A percentile compares a stretch with the other conserved stretches of the same genome.
phyloP scores from a whole-genome alignment of 2,329 filamentous ascomycete genomes.

The Arachnomyces sp. region DNA sequence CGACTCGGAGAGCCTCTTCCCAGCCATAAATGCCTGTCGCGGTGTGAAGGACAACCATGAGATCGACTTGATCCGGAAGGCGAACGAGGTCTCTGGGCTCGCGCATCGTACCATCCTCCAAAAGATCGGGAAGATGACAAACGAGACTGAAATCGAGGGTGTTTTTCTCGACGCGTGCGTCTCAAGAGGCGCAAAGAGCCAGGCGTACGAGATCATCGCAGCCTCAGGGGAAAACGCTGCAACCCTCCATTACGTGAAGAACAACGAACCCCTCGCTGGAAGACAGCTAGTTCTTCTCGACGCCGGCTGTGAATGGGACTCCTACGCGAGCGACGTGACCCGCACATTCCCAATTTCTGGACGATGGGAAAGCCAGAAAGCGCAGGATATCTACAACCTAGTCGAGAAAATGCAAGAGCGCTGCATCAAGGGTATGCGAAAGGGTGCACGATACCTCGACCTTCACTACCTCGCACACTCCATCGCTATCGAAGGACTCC shows the following conservation, averaged over 20 bases:
- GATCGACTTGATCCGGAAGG: conserved; percentile 62
- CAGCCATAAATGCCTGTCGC: conserved; percentile 58
- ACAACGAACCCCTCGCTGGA: conserved; percentile 58
- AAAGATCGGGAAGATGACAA: conserved; percentile 54
- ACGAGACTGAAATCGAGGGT: conserved; percentile 77
- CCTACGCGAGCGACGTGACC: conserved; percentile 68
- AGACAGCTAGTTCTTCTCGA: conserved; percentile 79
- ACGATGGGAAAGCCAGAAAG: conserved; percentile 53
- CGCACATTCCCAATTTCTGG: conserved; percentile 77
- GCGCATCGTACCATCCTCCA: conserved; percentile 58
- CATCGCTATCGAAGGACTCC: conserved; percentile 71
- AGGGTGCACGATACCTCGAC: conserved; percentile 70
- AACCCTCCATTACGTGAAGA: conserved; percentile 80
- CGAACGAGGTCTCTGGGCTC: conserved; percentile 60
- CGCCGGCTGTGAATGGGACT: conserved; percentile 67
- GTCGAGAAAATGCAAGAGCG: conserved; percentile 81
- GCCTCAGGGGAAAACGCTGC: conserved; percentile 72
- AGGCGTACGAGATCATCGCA: conserved; percentile 82
- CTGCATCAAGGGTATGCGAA: conserved; percentile 63
- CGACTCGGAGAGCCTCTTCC: conserved; percentile 25
- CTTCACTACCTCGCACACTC: conserved; percentile 72
- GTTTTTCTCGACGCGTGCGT: conserved; percentile 70
- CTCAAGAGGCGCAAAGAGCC: conserved; percentile 65
- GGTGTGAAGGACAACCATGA: conserved; percentile 69
- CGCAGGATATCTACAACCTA: conserved; percentile 67